A percentile compares a stretch with the other conserved stretches of the same genome.
phyloP scores from a whole-genome alignment of 495 filamentous ascomycete genomes.

The Tuber umbilicatum region DNA sequence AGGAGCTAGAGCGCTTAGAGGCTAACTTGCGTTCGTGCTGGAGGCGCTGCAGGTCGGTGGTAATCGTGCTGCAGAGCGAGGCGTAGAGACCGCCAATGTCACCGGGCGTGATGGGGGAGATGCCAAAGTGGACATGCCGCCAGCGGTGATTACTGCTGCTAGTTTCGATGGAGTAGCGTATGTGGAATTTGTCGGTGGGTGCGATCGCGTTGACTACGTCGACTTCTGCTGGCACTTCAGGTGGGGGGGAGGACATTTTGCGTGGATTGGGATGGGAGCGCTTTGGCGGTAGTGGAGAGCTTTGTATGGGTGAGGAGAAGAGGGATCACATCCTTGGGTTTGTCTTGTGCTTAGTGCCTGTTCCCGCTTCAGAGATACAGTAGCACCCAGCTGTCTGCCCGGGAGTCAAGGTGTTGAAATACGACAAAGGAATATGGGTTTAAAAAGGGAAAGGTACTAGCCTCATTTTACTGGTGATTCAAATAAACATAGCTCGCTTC shows the following conservation, averaged over 20 bases:
- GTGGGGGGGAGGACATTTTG: constrained; percentile 7
- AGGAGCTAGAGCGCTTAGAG: constrained; percentile 11
- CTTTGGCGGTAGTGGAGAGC: not conserved
- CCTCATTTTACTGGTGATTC: too few relatives aligned
- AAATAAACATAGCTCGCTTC: too few relatives aligned
- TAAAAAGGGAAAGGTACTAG: too few relatives aligned
- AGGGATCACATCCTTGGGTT: not conserved
- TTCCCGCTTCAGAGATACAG: not conserved
- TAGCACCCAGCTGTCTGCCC: not conserved
- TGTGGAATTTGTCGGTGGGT: constrained; percentile 8
- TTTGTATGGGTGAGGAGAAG: not conserved
- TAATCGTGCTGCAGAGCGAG: constrained; percentile 23
- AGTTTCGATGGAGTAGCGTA: constrained; percentile 25
- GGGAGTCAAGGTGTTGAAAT: not conserved
- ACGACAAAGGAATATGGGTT: too few relatives aligned
- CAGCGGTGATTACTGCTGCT: constrained; percentile 5
- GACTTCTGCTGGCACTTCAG: constrained; percentile 18
- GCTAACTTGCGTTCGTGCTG: constrained; percentile 11
- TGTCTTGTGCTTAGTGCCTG: not conserved
- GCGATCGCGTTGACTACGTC: constrained; percentile 14
- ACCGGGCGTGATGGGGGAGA: constrained; percentile 15
- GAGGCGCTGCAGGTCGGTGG: constrained; percentile 22
- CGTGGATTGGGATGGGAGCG: not conserved
- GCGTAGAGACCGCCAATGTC: constrained; percentile 33
- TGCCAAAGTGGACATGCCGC: constrained; percentile 22